Percentiles rank a stretch among this genome's conserved stretches.
Evolutionary conservation across 495 filamentous ascomycete species (phyloP).

Genomic region (Hypoxylon trugodes): DNA sequence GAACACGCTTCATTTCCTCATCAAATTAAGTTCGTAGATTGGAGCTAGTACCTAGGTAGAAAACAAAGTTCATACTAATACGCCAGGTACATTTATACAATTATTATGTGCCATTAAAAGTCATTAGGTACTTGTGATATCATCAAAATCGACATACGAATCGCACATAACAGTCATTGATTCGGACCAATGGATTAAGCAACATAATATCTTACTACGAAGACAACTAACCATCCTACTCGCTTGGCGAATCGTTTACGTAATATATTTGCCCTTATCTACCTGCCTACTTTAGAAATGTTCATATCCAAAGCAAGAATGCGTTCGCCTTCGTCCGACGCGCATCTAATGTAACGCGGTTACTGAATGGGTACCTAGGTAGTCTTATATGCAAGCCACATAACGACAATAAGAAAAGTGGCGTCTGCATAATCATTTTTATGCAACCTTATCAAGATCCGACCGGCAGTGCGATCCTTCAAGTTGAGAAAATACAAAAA

Average conservation of each 20-base stretch:
- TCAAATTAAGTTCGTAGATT: conserved; percentile 14
- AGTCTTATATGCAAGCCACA: no score
- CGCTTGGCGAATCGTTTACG: not conserved
- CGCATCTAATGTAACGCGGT: conserved; percentile 4
- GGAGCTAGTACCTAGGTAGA: not conserved
- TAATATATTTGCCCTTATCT: not conserved
- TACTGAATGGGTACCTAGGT: no score
- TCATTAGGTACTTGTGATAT: not conserved
- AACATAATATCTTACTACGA: conserved; percentile 17
- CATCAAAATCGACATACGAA: not conserved
- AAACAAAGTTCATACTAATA: not conserved
- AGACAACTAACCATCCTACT: not conserved
- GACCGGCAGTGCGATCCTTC: not conserved
- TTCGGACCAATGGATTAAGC: conserved; percentile 9
- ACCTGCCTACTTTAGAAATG: conserved; percentile 1
- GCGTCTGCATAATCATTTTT: conserved; percentile 10
- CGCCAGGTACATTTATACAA: no score
- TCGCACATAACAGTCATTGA: not conserved
- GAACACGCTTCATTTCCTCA: conserved; percentile 9
- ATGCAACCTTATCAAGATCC: conserved; percentile 7
- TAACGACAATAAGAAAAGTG: not conserved
- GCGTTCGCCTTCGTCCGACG: conserved; percentile 18
- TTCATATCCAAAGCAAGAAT: not conserved
- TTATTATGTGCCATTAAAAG: not conserved
- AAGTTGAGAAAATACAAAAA: no score